These are phyloP conservation scores for Tilletia caries DNA, from an alignment of 1,284 basidiomycete species.

Conservation along the genomic window DNA sequence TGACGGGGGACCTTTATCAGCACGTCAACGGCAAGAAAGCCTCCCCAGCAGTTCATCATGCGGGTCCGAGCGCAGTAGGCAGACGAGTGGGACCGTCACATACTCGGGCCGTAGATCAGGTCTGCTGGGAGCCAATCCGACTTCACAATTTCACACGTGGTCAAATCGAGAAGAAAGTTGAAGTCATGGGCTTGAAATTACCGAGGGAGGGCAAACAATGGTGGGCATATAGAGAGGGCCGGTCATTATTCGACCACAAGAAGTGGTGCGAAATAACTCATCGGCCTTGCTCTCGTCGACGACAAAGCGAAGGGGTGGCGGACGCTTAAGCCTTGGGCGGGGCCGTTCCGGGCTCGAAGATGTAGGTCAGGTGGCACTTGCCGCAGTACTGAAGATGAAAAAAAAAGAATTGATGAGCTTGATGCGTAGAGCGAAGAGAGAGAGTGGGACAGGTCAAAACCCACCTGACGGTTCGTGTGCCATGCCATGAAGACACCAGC, in stretches of 20 bases:
- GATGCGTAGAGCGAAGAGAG: not conserved
- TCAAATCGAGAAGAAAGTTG: too few relatives aligned
- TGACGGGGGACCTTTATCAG: too few relatives aligned
- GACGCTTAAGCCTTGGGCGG: conserved; percentile 38
- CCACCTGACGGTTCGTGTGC: conserved; percentile 51
- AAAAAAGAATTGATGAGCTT: not conserved
- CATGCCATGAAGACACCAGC: conserved; percentile 53
- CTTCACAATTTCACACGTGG: too few relatives aligned
- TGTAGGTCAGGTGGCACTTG: conserved; percentile 54
- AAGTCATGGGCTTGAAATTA: too few relatives aligned
- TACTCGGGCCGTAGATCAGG: too few relatives aligned
- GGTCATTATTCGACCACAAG: too few relatives aligned
- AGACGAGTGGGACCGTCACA: too few relatives aligned
- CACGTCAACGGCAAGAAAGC: too few relatives aligned
- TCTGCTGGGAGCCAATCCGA: too few relatives aligned
- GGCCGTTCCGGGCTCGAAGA: conserved; percentile 52
- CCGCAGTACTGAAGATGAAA: conserved; percentile 39
- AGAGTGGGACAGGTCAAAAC: not conserved
- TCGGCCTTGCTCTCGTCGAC: not conserved
- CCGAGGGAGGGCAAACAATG: not conserved
- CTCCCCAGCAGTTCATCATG: too few relatives aligned
- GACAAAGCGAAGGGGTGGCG: not conserved
- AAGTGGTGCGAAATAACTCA: too few relatives aligned
- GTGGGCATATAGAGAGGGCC: not conserved
- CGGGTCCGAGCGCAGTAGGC: too few relatives aligned